Percentiles rank a stretch among this genome's conserved stretches.
These are phyloP conservation scores for Xylogone sp. DNA, from an alignment of 2,329 filamentous ascomycete species.

Conservation along the genomic window DNA sequence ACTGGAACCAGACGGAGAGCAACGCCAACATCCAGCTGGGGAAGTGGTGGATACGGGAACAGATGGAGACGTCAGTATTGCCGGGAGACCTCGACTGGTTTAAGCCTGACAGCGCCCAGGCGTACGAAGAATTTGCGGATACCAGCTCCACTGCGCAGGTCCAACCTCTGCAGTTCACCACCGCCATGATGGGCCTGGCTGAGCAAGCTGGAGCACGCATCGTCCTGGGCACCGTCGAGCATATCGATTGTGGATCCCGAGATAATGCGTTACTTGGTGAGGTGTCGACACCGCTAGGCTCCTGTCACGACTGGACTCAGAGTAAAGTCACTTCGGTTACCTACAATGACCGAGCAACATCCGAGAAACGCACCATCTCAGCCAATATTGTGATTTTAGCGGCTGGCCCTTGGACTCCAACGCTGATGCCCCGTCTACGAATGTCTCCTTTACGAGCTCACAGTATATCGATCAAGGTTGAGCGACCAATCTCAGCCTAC, in stretches of 20 bases:
- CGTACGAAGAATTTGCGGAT: constrained; percentile 78
- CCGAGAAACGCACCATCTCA: constrained; percentile 39
- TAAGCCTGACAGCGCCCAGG: constrained; percentile 56
- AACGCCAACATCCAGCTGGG: constrained; percentile 29
- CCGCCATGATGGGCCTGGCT: constrained; percentile 71
- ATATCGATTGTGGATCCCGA: constrained; percentile 8
- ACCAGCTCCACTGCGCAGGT: constrained; percentile 70
- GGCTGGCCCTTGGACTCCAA: constrained; percentile 57
- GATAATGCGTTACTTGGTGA: constrained; percentile 45
- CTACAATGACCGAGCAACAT: constrained; percentile 46
- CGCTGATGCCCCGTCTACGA: constrained; percentile 49
- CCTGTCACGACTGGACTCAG: constrained; percentile 40
- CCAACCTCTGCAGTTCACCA: constrained; percentile 86
- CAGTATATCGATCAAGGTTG: constrained; percentile 57
- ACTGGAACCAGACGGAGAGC: constrained; percentile 37
- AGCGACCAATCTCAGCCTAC: constrained; percentile 59
- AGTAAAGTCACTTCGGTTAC: constrained; percentile 47
- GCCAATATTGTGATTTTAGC: constrained; percentile 35
- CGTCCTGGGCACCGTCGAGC: constrained; percentile 18
- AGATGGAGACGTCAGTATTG: constrained; percentile 8
- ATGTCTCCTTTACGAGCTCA: constrained; percentile 56
- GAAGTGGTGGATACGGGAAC: constrained; percentile 8
- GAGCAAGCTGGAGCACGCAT: constrained; percentile 64
- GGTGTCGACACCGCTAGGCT: constrained; percentile 37
- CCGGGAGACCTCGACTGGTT: constrained; percentile 83